Base-by-base conservation (phyloP, 176 grass and related monocot species). In the Coix lacrymajobi region DNA sequence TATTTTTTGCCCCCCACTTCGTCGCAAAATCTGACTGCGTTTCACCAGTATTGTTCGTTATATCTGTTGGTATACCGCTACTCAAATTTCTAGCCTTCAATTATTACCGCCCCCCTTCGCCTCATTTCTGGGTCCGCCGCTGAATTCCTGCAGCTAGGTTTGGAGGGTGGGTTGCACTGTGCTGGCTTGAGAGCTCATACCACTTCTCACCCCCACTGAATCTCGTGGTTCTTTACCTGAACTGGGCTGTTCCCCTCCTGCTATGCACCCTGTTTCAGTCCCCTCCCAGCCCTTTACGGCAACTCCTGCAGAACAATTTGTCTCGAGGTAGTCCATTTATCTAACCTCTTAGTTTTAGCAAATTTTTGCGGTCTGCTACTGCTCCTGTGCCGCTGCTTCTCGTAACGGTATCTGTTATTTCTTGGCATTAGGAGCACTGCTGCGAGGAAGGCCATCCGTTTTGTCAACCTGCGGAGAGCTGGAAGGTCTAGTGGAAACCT, bases 401-500 rank as follows among this genome's bases (percentile, higher is more conserved):
- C 24, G 10, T 71, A 76, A 85, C 3, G 11, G 1, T 11, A 3
- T 52, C 29, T 77, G 25, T 79, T 71, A 1, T 71, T 58, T 80
- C 19, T 77, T 77, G 44, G n/a, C 66, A 75, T 80, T 66, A 93
- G 79, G 76, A 82, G 20, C 44, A 73, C 48, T 60, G 74, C 74
- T 86, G 79, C 32, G 29, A 88, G 37, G 20, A 29, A 24, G 66
- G 22, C 38, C 12, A 22, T 43, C 46, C 33, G 85, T 36, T 87
- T 85, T 77, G 31, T 80, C 4, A 86, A 88, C 54, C 52, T 88
- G 22, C 41, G 1, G 19, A 84, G 77, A 90, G 62, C 75, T 48
- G 68, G 70, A 57, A 82, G 17, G 29, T 83, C 78, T 56, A 60
- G 73, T 31, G 68, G 51, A 79, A 19, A 38, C 63, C 12, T 81